Base-by-base conservation (phyloP, 2,329 filamentous ascomycete species). In the Aquanectria penicillioides region DNA sequence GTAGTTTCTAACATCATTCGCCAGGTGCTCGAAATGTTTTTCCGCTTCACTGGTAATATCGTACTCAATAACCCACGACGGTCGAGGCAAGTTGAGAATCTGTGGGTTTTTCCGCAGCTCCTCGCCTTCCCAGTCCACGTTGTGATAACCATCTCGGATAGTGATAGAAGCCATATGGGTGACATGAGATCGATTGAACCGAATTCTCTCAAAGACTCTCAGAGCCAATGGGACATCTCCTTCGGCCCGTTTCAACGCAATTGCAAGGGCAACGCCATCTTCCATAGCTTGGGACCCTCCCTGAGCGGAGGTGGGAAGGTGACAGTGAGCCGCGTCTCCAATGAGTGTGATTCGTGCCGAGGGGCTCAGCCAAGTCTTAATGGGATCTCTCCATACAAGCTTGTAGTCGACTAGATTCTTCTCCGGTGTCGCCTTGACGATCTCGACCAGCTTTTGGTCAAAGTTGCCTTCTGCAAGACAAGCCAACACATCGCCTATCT, bases 201-300 rank as follows among this genome's bases (percentile, higher is more conserved):
- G 40, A 17, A 54, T 54, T 13, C 51, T 28, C 9, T 54, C 51
- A 15, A 44, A 25, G 4, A 44, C 40, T 12, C 22, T 17, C 17
- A 54, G 17, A 2, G n/a, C 50, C 7, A 52, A 29, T 4, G 48
- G 18, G 7, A 66, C 51, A 0, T 10, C 25, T 6, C 57, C 63
- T 0, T 63, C 50, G 2, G 53, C 53, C 0, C 53, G 48, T 5
- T 66, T 53, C 11, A 66, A 36, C 12, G 52, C 57, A 5, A 66
- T 48, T 1, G 63, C 63, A 7, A 62, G 41, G 0, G 44, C 58
- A 0, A 56, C 61, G 0, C 57, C 63, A 28, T 66, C 64, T n/a
- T 66, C 64, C 54, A 66, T 62, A 1, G 64, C 64, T 10, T 66
- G 63, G 0, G 61, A 62, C 3, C 61, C 64, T 4, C 64, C 64